Evolutionary conservation across 176 grass and related monocot species (phyloP), one percentile per base, ranked within the genome.

Genomic region (Paspalum notatum): DNA sequence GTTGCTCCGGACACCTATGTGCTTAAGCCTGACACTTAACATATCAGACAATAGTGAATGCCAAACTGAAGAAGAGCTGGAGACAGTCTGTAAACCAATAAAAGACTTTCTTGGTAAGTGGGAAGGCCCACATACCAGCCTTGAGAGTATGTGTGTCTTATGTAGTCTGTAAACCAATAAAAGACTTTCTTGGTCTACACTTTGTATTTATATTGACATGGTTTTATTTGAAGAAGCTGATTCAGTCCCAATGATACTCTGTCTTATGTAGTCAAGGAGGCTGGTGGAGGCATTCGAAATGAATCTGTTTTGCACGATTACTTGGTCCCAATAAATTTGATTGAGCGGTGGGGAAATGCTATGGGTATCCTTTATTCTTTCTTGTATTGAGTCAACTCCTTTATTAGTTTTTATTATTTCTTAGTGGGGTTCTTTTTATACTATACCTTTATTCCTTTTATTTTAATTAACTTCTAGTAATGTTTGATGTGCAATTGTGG

Each of bases 261-360:
- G 18, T 71, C 5, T 58, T 41, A 44, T 85, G 57, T 71, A 85
- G 87, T 76, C 53, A 81, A 92, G 52, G 83, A 82, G 54, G 76
- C 46, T 59, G 55, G 80, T 90, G 84, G 79, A 89, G 64, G 73
- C 54, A 51, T 52, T 54, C 62, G 9, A 55, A 65, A 20, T 45
- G 69, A 54, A 72, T 75, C 38, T 68, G 0, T n/a, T 74, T 69
- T 80, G 74, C 57, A 87, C 43, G 76, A 89, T 50, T 95, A 91
- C 68, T 62, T 43, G 74, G 92, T 98, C 64, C 90, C 92, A 57
- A 20, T 80, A 84, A 95, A 83, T 72, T 93, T 95, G 81, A 95
- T 95, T 83, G 90, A 98, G 68, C 86, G 88, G 85, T 98, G 96
- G 96, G 96, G 96, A 39, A 93, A 84, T 69, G 92, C 90, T 82